Evolutionary conservation across 768 basidiomycete genomes (phyloP).

Genomic region (Phanerochaete sordida): DNA sequence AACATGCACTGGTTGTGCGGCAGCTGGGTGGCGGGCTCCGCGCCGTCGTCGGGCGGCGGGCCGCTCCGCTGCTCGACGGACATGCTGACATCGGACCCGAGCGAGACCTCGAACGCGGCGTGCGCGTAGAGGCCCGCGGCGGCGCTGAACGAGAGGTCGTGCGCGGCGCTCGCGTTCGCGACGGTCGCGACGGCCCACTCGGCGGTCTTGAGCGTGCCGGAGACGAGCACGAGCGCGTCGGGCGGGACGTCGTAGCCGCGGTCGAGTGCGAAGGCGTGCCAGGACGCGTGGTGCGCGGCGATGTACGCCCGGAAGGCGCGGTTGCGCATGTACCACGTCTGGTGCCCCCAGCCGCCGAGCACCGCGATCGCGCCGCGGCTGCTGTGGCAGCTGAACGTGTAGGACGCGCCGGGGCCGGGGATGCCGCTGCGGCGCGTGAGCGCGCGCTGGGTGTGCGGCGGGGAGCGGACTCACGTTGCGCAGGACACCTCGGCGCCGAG

Average conservation of each 20-base stretch:
- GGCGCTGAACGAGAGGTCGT: background rate
- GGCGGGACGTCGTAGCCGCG: background rate
- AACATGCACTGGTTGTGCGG: background rate
- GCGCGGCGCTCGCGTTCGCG: background rate
- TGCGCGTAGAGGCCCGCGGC: background rate
- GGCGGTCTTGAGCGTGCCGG: background rate
- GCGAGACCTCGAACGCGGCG: background rate
- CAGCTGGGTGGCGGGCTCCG: too few species aligned
- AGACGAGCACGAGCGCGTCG: background rate
- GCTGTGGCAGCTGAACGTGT: background rate
- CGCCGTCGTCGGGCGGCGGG: background rate
- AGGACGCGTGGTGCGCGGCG: background rate
- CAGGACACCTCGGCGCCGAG: background rate
- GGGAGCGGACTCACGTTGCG: background rate
- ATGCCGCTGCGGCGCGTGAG: too few species aligned
- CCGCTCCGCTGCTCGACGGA: background rate
- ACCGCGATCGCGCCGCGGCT: background rate
- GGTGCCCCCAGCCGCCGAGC: background rate
- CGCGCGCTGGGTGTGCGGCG: too few species aligned
- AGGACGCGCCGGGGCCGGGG: background rate
- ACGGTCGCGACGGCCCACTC: background rate
- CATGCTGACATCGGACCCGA: background rate
- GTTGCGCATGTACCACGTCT: background rate
- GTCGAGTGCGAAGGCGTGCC: background rate
- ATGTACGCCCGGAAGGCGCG: background rate